Conservation (phyloP, 1,284 basidiomycete species). For the Afroboletus lepidellus region DNA sequence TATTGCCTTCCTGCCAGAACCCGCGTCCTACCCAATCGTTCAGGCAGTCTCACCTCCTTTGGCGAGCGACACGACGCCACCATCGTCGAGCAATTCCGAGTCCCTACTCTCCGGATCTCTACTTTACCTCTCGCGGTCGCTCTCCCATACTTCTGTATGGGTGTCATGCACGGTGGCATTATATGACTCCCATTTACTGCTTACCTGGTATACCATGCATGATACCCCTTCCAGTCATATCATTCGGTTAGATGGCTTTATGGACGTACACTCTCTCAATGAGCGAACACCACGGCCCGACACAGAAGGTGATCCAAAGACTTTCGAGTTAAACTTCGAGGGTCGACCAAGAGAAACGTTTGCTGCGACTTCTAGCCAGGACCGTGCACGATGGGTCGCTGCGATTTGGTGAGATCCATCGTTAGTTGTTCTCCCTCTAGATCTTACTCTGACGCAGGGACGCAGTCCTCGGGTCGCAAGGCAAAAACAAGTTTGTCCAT, state of each 20-base stretch:
- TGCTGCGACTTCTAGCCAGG: slow-evolving; percentile 56
- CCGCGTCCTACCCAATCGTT: slow-evolving; percentile 1
- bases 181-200: slow-evolving; percentile 44
- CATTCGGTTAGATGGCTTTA: slow-evolving; percentile 51
- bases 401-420: slow-evolving; percentile 56
- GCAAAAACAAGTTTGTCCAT: slow-evolving; percentile 7
- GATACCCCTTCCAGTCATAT: slow-evolving; percentile 46
- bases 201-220: slow-evolving; percentile 46
- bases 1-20: not conserved
- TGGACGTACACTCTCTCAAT: slow-evolving; percentile 61
- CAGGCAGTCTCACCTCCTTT: slow-evolving; percentile 1
- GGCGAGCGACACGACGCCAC: not conserved
- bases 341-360: slow-evolving; percentile 54
- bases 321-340: slow-evolving; percentile 65
- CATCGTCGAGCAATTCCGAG: not conserved
- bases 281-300: slow-evolving; percentile 43
- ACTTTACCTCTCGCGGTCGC: slow-evolving; percentile 47
- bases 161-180: slow-evolving; percentile 50
- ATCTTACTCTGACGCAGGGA: slow-evolving; percentile 46
- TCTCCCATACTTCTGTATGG: slow-evolving; percentile 48
- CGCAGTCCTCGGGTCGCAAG: slow-evolving; percentile 47
- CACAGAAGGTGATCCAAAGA: slow-evolving; percentile 40
- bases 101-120: slow-evolving; percentile 41
- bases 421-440: not conserved
- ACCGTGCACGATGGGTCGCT: slow-evolving; percentile 68